Base-by-base conservation (phyloP, 2,329 filamentous ascomycete genomes). In the Exophiala sp. region DNA sequence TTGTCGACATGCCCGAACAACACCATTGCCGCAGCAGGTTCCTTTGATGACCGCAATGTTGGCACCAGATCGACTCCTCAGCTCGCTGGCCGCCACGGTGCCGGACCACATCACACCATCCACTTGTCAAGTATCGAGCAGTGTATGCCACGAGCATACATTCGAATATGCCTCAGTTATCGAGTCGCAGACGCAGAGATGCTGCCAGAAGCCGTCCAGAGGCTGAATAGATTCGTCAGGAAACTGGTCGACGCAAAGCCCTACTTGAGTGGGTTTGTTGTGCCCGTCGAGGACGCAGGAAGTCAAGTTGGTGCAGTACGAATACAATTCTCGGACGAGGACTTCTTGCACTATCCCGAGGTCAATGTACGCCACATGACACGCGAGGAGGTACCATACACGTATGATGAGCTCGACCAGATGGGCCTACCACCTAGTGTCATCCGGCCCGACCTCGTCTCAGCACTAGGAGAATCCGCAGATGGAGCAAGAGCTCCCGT, bases 121-220 rank as follows among this genome's bases (percentile, higher is more conserved):
- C 48, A 53, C 8, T 40, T 61, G 14, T 61, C 59, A 16, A 56
- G 53, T 40, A 56, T 61, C 23, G 59, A 61, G 37, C 58, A 59
- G 19, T 58, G 58, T 37, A 61, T 61, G 59, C 59, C 59, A 37
- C 50, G 59, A 29, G 52, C 57, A 23, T 61, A 61, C 42, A 61
- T 60, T 32, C 54, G 59, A 14, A 55, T 61, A 24, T 61, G 59
- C 43, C 47, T 60, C 9, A 53, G 56, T 18, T 61, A 58, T 40
- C 49, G 52, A 18, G 13, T 61, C 10, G 45, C 52, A 13, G 40
- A 46, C 22, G 19, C 52, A 14, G 27, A 40, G 3, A 37, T 49
- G 24, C 41, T 55, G 27, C 27, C 48, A 3, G 27, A 19, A 13
- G 37, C 56, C 13, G 41, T 53, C 10, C 14, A 16, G 14, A 40